Conservation (phyloP, 192 early-diverging fungal species). For the Umbelopsis sp. region DNA sequence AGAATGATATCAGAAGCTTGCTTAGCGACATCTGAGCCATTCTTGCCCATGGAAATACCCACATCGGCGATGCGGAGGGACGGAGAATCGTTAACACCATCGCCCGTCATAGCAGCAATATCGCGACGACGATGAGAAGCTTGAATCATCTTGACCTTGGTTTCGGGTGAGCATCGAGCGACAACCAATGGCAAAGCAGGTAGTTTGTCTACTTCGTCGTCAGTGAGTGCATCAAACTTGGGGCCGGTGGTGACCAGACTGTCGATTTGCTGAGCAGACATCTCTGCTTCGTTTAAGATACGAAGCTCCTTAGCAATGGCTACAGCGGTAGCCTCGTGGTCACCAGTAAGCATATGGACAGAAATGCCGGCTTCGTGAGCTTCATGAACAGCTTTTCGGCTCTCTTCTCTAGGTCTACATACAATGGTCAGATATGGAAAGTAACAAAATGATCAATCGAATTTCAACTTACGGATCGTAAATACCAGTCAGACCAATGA, state of each 20-base stretch:
- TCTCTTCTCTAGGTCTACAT: slow-evolving; percentile 67
- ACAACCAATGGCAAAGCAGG: slow-evolving; percentile 85
- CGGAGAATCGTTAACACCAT: slow-evolving; percentile 70
- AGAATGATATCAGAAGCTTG: slow-evolving; percentile 89
- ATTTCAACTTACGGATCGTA: slow-evolving; percentile 70
- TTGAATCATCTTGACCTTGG: slow-evolving; percentile 96
- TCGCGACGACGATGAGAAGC: slow-evolving; percentile 80
- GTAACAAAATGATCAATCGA: too few species aligned
- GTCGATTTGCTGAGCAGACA: slow-evolving; percentile 43
- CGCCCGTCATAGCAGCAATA: slow-evolving; percentile 91
- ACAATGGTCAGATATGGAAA: background rate
- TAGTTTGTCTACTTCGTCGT: slow-evolving; percentile 79
- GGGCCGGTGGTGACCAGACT: slow-evolving; percentile 81
- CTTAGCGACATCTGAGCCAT: slow-evolving; percentile 93
- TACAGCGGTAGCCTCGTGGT: slow-evolving; percentile 88
- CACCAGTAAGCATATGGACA: slow-evolving; percentile 96
- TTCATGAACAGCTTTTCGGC: slow-evolving; percentile 62
- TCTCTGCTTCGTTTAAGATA: slow-evolving; percentile 53
- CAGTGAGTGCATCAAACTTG: slow-evolving; percentile 85
- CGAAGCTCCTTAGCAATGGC: slow-evolving; percentile 91
- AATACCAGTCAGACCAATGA: slow-evolving; percentile 88
- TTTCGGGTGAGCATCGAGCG: slow-evolving; percentile 90
- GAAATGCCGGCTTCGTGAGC: slow-evolving; percentile 89
- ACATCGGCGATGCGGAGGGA: slow-evolving; percentile 46
- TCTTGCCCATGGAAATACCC: slow-evolving; percentile 76